These are phyloP conservation scores for Thermomyces lanuginosus DNA, from an alignment of 2,329 filamentous ascomycete species.

Conservation along the genomic window DNA sequence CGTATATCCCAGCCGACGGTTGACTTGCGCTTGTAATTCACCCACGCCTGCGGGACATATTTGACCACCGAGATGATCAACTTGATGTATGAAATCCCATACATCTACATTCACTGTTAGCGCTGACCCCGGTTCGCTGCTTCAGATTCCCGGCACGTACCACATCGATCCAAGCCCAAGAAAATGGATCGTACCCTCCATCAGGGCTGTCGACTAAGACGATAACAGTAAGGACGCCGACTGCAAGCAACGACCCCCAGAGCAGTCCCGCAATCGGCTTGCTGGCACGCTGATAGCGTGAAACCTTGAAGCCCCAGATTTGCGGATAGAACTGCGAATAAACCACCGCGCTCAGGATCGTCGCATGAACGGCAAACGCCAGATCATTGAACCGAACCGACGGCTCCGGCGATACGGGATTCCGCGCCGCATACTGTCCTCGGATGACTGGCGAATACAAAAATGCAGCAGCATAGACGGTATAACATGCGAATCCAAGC, in stretches of 20 bases:
- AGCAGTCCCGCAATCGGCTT: constrained; percentile 52
- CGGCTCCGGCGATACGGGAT: constrained; percentile 55
- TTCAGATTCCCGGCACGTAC: constrained; percentile 22
- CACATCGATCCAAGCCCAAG: constrained; percentile 50
- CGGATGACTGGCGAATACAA: constrained; percentile 66
- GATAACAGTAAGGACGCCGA: constrained; percentile 21
- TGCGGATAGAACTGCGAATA: constrained; percentile 57
- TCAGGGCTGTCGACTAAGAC: constrained; percentile 28
- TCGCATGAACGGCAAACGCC: constrained; percentile 67
- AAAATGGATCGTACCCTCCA: constrained; percentile 29
- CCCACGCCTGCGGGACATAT: constrained; percentile 71
- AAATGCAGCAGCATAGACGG: constrained; percentile 57
- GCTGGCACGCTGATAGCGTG: constrained; percentile 37
- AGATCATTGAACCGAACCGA: constrained; percentile 86
- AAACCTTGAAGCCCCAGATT: constrained; percentile 61
- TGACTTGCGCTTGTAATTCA: constrained; percentile 71
- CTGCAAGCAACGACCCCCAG: constrained; percentile 44
- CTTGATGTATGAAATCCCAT: constrained; percentile 73
- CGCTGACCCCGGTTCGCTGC: background rate
- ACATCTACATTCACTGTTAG: constrained; percentile 31
- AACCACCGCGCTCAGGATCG: constrained; percentile 54
- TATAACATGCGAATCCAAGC: constrained; percentile 49
- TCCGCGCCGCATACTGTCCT: constrained; percentile 64
- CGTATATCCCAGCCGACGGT: constrained; percentile 77
- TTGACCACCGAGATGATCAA: constrained; percentile 77